Evolutionary conservation across 345 rosid species (phyloP).

Genomic region (Gossypium thurberi): DNA sequence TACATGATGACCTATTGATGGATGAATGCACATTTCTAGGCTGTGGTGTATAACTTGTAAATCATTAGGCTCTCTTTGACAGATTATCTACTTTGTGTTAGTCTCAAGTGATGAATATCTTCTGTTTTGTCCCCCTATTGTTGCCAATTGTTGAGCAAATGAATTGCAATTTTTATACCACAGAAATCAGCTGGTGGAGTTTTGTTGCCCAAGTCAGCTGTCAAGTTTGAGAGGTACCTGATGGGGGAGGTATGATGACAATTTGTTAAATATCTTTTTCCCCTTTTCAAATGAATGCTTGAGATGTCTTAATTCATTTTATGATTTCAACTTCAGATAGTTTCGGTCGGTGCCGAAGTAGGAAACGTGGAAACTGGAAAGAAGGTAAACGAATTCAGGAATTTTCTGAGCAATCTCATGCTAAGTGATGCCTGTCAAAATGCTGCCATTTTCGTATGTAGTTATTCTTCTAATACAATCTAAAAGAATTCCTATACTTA

Average conservation of each 20-base stretch:
- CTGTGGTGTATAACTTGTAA: neutral
- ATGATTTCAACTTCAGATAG: slow-evolving; percentile 32
- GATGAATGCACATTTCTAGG: neutral
- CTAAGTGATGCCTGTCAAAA: neutral
- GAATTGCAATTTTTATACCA: neutral
- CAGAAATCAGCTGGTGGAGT: slow-evolving; percentile 93
- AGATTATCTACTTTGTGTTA: neutral
- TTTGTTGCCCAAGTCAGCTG: slow-evolving; percentile 84
- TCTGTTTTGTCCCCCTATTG: neutral
- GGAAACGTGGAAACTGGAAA: slow-evolving; percentile 63
- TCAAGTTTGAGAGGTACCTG: slow-evolving; percentile 76
- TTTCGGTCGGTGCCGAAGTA: slow-evolving; percentile 68
- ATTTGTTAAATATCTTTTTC: neutral
- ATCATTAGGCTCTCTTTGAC: too few species aligned
- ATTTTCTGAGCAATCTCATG: neutral
- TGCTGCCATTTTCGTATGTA: neutral
- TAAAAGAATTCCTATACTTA: neutral
- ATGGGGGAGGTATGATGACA: slow-evolving; percentile 64
- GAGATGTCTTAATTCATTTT: neutral
- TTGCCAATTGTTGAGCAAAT: neutral
- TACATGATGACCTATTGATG: neutral
- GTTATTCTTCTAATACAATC: neutral
- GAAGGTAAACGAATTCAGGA: slow-evolving; percentile 37
- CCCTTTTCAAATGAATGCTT: neutral
- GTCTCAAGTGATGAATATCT: neutral